A percentile compares a stretch with the other conserved stretches of the same genome.
These are phyloP conservation scores for Stephania yunnanensis DNA, from an alignment of 164 flowering plant genomes.

Conservation along the genomic window DNA sequence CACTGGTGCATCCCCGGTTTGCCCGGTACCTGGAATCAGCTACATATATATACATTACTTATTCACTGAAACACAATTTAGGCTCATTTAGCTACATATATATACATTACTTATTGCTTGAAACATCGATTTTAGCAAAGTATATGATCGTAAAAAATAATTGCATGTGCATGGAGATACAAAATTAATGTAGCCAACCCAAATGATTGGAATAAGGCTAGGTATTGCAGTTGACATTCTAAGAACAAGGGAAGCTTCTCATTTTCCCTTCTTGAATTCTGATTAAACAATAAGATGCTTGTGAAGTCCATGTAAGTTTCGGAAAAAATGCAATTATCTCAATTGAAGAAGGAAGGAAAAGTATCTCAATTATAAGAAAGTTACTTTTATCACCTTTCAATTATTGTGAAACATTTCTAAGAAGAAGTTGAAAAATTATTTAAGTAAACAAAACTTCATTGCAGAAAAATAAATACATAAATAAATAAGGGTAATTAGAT, in stretches of 20 bases:
- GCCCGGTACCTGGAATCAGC: slow-evolving; percentile 56
- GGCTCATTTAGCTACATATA: not conserved
- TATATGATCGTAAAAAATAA: not conserved
- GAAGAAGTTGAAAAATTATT: not conserved
- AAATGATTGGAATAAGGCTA: not conserved
- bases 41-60: slow-evolving; percentile 39
- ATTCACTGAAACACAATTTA: not conserved
- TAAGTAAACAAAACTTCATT: slow-evolving; percentile 72
- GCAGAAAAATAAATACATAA: slow-evolving; percentile 26
- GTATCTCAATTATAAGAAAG: not conserved
- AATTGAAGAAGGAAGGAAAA: not conserved
- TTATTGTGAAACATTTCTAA: not conserved
- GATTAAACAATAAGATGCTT: not conserved
- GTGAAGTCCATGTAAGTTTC: not conserved
- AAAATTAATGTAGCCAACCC: not conserved
- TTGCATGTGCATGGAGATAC: not conserved
- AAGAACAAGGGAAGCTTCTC: slow-evolving; percentile 8
- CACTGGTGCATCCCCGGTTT: slow-evolving; percentile 63
- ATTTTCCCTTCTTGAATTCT: slow-evolving; percentile 1
- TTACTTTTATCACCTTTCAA: not conserved
- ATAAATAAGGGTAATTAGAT: not conserved
- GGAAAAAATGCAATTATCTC: not conserved
- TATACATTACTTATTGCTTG: not conserved
- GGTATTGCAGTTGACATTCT: not conserved
- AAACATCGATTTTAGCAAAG: not conserved